Base-by-base conservation (phyloP, 495 filamentous ascomycete genomes). In the Penicillium silybi region DNA sequence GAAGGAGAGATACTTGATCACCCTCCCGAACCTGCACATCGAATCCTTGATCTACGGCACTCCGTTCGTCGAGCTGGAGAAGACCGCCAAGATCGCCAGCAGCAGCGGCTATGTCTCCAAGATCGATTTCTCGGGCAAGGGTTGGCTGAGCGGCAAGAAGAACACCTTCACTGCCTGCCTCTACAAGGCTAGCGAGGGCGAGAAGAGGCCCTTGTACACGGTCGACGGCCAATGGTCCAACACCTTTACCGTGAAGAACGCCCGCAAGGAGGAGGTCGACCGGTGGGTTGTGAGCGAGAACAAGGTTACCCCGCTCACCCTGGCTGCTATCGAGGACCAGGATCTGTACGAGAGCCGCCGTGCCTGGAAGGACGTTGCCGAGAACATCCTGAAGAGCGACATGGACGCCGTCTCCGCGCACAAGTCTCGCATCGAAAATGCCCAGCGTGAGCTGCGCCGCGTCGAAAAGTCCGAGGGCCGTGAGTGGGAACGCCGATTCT, bases 91-190 rank as follows among this genome's bases (percentile, higher is more conserved):
- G 67, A 98, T 98, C 64, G 80, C 79, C 22, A 92, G 88, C 52
- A 92, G 87, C 19, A 84, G 84, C 3, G 93, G 93, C 54, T 97
- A 85, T 71, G 85, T 89, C n/a, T 80, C 90, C 42, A 93, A 92
- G 70, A 89, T 97, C 58, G 87, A 93, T 66, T 98, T 95, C 72
- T 86, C 80, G 49, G 90, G 90, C 48, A 91, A 89, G 70, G 93
- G 93, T 27, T 98, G 91, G 92, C 51, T 98, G 25, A 87, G 85
- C 44, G 95, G 93, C 25, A 96, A 95, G 79, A 95, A 95, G 73
- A 98, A 98, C 76, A 87, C 78, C 34, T 92, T 97, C 69, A 83
- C 75, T 13, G 95, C 93, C 0, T 78, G 71, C 23, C 65, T 97
- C 19, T 92, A 83, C 69, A 90, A 88, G 34, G 70, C 72, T 40